These are phyloP conservation scores for Chaetoceros tenuissimus DNA, from an alignment of 108 stramenopile species.

Conservation along the genomic window DNA sequence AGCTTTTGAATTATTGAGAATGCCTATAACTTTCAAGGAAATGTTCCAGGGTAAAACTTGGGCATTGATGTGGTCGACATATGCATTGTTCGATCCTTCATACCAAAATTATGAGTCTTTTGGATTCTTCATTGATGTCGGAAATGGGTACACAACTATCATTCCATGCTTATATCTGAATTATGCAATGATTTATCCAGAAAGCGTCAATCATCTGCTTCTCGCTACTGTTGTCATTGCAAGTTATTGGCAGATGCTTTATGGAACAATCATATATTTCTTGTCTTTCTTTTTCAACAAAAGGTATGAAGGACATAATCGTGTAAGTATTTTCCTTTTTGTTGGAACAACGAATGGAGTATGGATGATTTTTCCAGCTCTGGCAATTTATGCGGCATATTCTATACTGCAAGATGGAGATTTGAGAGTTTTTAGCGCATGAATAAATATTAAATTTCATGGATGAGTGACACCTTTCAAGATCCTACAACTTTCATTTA, in stretches of 20 bases:
- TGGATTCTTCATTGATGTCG: slow-evolving; percentile 83
- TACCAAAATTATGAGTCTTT: slow-evolving; percentile 80
- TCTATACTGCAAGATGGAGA: slow-evolving; percentile 50
- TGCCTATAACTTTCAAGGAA: slow-evolving; percentile 40
- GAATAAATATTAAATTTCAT: no score
- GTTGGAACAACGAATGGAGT: slow-evolving; percentile 66
- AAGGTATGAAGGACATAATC: slow-evolving; percentile 42
- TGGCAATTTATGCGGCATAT: slow-evolving; percentile 51
- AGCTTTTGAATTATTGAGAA: slow-evolving; percentile 33
- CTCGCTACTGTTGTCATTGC: slow-evolving; percentile 57
- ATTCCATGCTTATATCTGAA: slow-evolving; percentile 64
- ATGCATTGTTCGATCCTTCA: slow-evolving; percentile 69
- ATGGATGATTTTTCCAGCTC: slow-evolving; percentile 65
- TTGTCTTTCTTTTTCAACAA: slow-evolving; percentile 58
- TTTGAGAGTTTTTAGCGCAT: slow-evolving; percentile 31
- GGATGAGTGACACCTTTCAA: no score
- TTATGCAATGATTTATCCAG: slow-evolving; percentile 43
- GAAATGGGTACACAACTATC: slow-evolving; percentile 75
- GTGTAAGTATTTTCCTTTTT: slow-evolving; percentile 47
- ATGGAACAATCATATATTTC: slow-evolving; percentile 73
- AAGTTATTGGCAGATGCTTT: slow-evolving; percentile 72
- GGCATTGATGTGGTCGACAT: slow-evolving; percentile 77
- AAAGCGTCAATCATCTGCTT: slow-evolving; percentile 17
- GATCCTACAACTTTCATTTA: no score
- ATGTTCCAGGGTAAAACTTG: slow-evolving; percentile 42